Evolutionary conservation across 2,329 filamentous ascomycete species (phyloP), one percentile per base, ranked within the genome.

Genomic region (Aspergillus sp.): DNA sequence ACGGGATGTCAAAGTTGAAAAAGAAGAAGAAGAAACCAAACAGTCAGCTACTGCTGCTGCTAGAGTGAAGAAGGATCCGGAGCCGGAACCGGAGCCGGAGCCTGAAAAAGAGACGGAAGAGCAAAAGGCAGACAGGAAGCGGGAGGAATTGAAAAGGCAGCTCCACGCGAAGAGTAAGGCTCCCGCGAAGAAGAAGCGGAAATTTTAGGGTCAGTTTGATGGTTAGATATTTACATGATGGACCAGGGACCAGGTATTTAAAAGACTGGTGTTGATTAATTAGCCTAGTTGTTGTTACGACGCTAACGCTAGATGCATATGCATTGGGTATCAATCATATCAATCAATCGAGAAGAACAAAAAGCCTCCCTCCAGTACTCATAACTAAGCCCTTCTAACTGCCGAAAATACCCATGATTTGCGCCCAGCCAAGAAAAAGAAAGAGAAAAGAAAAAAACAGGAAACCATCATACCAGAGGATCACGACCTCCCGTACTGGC

Each of bases 171-270:
- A 75, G 56, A 71, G 72, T 29, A 77, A 76, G 52, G 73, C 69
- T 44, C 70, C 72, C 7, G 67, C 60, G 12, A 81, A 77, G 68
- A 82, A 81, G 69, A 80, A 76, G 58, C 62, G 77, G 47, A 77
- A 67, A 48, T 80, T 80, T 51, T 80, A 59, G 67, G 33, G 7
- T 33, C 28, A 4, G 19, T 2, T 19, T 43, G 30, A 5, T 36
- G 19, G 7, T n/a, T 39, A 40, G 2, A 33, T 33, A 41, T 36
- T 12, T 44, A 2, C 8, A 10, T n/a, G 8, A 5, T 5, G 8
- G 30, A 6, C 8, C 8, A 32, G 30, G 30, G 30, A 32, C 19
- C 19, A 19, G 19, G 19, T 19, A 19, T 19, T 19, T 19, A 19
- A 19, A 19, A 19, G 19, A 19, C 19, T 19, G 2, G 19, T 19